Evolutionary conservation across 352 stramenopile species (phyloP).

Genomic region (Pythium coloratum): DNA sequence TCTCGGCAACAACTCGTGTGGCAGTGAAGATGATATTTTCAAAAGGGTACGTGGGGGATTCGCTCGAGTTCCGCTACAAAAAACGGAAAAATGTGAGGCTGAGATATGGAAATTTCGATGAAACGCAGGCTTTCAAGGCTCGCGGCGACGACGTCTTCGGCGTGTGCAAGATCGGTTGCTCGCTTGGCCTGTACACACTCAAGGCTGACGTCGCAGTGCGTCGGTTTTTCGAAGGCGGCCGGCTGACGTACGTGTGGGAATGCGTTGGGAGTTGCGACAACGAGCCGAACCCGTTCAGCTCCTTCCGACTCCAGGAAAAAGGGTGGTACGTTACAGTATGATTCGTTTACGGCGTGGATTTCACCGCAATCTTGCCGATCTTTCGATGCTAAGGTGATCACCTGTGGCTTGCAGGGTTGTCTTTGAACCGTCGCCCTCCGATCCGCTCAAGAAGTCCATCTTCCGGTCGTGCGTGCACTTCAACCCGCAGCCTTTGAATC

Average conservation of each 20-base stretch:
- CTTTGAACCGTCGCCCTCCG: constrained; percentile 41
- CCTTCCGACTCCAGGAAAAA: constrained; percentile 46
- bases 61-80: too few relatives aligned
- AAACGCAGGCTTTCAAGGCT: constrained; percentile 38
- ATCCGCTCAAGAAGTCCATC: constrained; percentile 42
- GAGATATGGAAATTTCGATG: too few relatives aligned
- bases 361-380: background rate
- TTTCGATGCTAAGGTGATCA: background rate
- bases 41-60: constrained; percentile 29
- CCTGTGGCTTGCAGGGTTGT: constrained; percentile 32
- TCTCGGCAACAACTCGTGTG: constrained; percentile 26
- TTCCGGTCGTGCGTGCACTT: constrained; percentile 53
- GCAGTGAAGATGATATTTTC: constrained; percentile 26
- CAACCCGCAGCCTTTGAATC: constrained; percentile 33
- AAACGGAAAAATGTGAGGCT: too few relatives aligned
- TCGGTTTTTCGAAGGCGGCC: constrained; percentile 41
- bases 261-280: constrained; percentile 35
- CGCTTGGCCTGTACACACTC: constrained; percentile 31
- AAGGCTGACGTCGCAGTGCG: constrained; percentile 47
- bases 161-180: constrained; percentile 40
- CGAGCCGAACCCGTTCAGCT: constrained; percentile 18
- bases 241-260: constrained; percentile 55
- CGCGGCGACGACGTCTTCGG: constrained; percentile 49
- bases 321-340: constrained; percentile 38
- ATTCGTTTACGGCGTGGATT: too few relatives aligned